phyloP scores from a whole-genome alignment of 768 basidiomycete species.

The Termitomyces sp. region DNA sequence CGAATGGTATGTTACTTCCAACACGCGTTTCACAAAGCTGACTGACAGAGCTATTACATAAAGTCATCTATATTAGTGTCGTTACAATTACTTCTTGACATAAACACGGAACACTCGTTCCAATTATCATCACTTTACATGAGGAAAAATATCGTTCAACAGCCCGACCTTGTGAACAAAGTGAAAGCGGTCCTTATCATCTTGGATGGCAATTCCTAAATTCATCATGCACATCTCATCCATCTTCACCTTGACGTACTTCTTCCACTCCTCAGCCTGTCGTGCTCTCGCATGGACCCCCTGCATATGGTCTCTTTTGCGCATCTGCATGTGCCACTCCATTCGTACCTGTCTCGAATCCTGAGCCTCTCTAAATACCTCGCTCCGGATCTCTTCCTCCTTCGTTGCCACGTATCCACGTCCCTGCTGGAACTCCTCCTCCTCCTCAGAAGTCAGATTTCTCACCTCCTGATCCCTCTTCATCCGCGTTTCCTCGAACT shows the following conservation, averaged over 20 bases:
- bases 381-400: neutral
- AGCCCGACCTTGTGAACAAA: no score
- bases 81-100: no score
- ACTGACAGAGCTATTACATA: no score
- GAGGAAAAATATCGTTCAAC: no score
- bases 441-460: neutral
- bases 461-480: neutral
- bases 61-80: no score
- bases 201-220: neutral
- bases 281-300: neutral
- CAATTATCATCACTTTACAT: no score
- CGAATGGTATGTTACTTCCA: no score
- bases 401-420: neutral
- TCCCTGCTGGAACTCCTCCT: neutral
- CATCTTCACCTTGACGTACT: neutral
- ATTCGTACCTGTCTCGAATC: neutral
- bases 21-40: no score
- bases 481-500: neutral
- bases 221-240: neutral
- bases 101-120: no score
- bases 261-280: neutral
- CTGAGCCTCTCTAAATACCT: neutral
- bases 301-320: neutral
- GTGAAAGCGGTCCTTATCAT: no score
- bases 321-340: neutral